Conservation (phyloP, 2,329 filamentous ascomycete species). For the Verticillium nonalfalfae region DNA sequence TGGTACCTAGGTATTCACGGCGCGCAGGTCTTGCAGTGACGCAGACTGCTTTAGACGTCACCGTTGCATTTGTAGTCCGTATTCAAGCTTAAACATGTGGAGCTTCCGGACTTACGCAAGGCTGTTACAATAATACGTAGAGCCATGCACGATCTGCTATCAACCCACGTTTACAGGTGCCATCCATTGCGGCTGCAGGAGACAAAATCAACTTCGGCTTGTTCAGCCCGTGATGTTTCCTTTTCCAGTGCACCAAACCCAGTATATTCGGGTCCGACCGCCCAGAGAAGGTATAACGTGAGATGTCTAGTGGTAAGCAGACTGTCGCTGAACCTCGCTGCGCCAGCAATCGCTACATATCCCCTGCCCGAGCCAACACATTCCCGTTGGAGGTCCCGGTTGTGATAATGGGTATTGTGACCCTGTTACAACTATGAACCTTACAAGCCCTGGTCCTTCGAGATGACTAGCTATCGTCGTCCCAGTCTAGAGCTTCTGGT, state of each 20-base stretch:
- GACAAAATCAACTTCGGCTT: background rate
- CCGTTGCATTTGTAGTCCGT: background rate
- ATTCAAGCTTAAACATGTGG: background rate
- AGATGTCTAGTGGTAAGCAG: background rate
- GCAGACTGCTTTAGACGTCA: background rate
- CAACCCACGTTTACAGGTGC: too few relatives aligned
- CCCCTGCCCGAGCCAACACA: background rate
- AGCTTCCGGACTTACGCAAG: background rate
- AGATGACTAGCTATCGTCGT: background rate
- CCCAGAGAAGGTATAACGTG: background rate
- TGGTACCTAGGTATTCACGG: background rate
- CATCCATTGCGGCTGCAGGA: background rate
- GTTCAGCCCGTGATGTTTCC: background rate
- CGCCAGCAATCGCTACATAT: background rate
- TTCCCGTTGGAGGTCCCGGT: background rate
- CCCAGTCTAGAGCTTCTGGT: conserved; percentile 76
- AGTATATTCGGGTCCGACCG: background rate
- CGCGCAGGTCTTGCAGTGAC: background rate
- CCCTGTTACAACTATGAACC: background rate
- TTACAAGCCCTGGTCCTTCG: background rate
- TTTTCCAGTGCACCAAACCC: background rate
- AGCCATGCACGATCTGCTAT: too few relatives aligned
- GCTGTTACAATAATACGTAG: background rate
- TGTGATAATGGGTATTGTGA: background rate
- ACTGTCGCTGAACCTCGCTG: background rate